Base-by-base conservation (phyloP, 768 basidiomycete species). In the Solioccasus polychromus region DNA sequence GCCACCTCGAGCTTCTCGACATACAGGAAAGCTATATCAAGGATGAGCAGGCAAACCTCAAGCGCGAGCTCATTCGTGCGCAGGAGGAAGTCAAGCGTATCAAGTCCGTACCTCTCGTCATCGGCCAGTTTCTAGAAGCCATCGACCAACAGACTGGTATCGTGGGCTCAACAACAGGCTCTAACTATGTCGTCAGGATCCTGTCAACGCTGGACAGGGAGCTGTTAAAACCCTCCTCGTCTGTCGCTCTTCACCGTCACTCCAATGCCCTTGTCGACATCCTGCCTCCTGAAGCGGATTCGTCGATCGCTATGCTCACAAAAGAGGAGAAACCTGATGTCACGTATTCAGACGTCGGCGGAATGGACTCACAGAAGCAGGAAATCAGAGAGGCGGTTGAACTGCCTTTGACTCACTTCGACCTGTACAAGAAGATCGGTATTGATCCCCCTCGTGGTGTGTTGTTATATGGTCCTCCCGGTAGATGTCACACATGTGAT, bases 31-130 rank as follows among this genome's bases (percentile, higher is more conserved):
- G 88, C 70, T 99, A 98, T 66, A 96, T 99, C 69, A 95, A 98
- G 65, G 95, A 99, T 58, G 96, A 99, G 67, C 94, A 96, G 60
- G 90, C 90, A 14, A 97, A 97, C 61, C 82, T 99, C 45, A 95
- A 98, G 68, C 85, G 95, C 39, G 96, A 99, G 69, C 85, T 99
- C 50, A 88, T 98, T 55, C 91, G 96, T 45, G 96, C 96, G 1
- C 96, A 99, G 63, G 96, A 99, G 67, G 96, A 99, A 71, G 96
- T 99, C 63, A 96, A 97, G 71, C 89, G 96, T 47, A 99, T 99
- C 65, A 93, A 98, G 71, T 91, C 91, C 42, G 96, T 99, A 6
- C 96, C 96, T 1, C 83, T 99, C 14, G 96, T 99, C 63, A 99
- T 99, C 60, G 96, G 96, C 45, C 96, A 99, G 68, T 99, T 99